Evolutionary conservation across 1,284 basidiomycete genomes (phyloP), one percentile per base, ranked within the genome.

Genomic region (Quambalaria eucalypti): DNA sequence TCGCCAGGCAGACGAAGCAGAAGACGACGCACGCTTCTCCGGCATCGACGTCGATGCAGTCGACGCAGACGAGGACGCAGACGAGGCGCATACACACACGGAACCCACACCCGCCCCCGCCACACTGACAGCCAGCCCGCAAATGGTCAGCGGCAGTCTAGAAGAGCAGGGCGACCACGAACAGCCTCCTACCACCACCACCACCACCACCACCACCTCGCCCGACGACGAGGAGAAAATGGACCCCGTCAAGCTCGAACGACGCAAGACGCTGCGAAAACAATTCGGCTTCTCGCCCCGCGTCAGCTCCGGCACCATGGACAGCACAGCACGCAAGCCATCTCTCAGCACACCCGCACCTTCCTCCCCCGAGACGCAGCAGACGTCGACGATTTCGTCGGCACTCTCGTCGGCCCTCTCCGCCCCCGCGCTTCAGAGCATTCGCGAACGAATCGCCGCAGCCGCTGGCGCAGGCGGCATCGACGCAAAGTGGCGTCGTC

Each of bases 11-110:
- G 72, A 74, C 44, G 72, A 74, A 53, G 72, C 72, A 2, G 71
- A 73, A 28, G 72, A 74, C 46, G 72, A 73, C 56, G 69, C 60
- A 2, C 59, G 66, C 8, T 74, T 74, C 48, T 72, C 72, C 14
- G 53, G 53, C 23, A 30, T 54, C 4, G 47, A 50, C 21, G 38
- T 38, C 16, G 25, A 21, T 6, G 42, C 19, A 2, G 16, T 19
- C 12, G 36, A 21, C 4, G 10, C 4, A 14, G 21, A 12, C 21
- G 16, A 39, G 21, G 4, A n/a, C 4, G 21, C 36, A 4, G 42
- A 46, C 5, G 42, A 46, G 42, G 21, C n/a, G 25, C 7, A 19
- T 23, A 14, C 4, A 14, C 12, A 12, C 25, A 36, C 44, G 16
- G 36, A 50, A 7, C 4, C n/a, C 3, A 49, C 9, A 28, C 9